phyloP scores from a whole-genome alignment of 2,329 filamentous ascomycete genomes.

The Diplodia mutila region DNA sequence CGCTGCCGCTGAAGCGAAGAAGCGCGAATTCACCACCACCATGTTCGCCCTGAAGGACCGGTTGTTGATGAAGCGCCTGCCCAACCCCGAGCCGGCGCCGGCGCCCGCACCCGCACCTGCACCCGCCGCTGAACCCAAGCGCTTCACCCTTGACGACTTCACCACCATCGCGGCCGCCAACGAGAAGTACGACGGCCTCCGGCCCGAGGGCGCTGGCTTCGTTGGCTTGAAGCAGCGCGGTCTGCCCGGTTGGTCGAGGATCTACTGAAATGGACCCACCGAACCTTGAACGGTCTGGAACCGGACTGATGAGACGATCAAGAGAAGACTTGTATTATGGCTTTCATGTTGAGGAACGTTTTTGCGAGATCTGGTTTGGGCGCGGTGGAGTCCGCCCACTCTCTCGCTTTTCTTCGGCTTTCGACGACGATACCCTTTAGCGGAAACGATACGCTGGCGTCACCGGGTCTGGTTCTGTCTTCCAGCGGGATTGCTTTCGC shows the following conservation, averaged over 20 bases:
- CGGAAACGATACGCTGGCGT: neutral
- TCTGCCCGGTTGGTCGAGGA: conserved; percentile 3
- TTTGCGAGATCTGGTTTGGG: neutral
- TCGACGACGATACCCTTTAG: neutral
- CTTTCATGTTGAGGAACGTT: neutral
- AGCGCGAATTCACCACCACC: neutral
- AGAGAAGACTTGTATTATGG: neutral
- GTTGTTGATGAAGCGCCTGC: neutral
- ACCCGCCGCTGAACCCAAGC: neutral
- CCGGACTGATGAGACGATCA: neutral
- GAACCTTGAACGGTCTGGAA: neutral
- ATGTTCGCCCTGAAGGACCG: neutral
- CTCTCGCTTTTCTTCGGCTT: neutral
- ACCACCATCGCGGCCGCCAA: conserved; percentile 19
- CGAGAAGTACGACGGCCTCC: conserved; percentile 14
- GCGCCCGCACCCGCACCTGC: no score
- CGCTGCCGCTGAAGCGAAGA: neutral
- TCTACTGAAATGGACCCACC: neutral
- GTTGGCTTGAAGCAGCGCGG: conserved; percentile 12
- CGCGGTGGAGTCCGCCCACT: neutral
- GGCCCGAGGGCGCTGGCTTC: conserved; percentile 12
- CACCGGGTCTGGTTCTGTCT: neutral
- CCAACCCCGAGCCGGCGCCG: neutral
- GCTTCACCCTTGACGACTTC: conserved; percentile 17
- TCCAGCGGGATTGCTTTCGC: neutral